Percentiles rank a stretch among this genome's conserved stretches.
These are phyloP conservation scores for Teratosphaeria viscida DNA, from an alignment of 2,329 filamentous ascomycete genomes.

Conservation along the genomic window DNA sequence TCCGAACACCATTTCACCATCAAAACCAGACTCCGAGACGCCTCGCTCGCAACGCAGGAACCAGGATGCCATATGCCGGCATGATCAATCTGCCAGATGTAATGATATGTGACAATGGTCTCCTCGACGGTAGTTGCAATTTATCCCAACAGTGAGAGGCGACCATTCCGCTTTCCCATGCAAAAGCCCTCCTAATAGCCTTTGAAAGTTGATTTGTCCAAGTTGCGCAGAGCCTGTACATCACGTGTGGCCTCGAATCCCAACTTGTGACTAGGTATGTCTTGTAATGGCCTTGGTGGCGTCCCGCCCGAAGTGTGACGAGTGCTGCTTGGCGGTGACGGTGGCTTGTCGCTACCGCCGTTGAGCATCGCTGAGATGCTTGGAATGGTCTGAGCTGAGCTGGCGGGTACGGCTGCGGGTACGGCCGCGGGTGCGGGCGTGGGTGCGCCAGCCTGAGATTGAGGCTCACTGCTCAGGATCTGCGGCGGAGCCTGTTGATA, in stretches of 20 bases:
- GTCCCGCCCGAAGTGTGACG: constrained; percentile 22
- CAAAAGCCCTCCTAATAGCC: constrained; percentile 4
- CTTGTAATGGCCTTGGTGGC: constrained; percentile 19
- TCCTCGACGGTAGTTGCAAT: neutral
- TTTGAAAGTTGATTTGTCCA: constrained; percentile 29
- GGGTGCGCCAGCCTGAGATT: constrained; percentile 28
- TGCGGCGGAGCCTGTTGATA: constrained; percentile 17
- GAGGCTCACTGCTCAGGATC: constrained; percentile 11
- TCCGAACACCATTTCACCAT: neutral
- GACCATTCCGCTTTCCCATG: neutral
- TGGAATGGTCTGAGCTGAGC: constrained; percentile 36
- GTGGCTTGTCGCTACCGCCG: constrained; percentile 16
- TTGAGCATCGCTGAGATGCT: constrained; percentile 42
- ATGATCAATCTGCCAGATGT: neutral
- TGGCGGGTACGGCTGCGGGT: constrained; percentile 25
- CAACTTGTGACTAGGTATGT: constrained; percentile 29
- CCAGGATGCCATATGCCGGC: neutral
- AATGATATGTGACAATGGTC: neutral
- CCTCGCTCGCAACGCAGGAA: neutral
- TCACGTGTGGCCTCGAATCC: constrained; percentile 28
- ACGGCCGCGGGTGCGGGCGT: constrained; percentile 19
- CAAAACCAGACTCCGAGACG: neutral
- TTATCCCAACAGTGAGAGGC: neutral
- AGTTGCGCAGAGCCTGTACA: constrained; percentile 25
- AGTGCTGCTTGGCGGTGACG: constrained; percentile 15